These are phyloP conservation scores for Apiospora koreana DNA, from an alignment of 2,329 filamentous ascomycete genomes.

Conservation along the genomic window DNA sequence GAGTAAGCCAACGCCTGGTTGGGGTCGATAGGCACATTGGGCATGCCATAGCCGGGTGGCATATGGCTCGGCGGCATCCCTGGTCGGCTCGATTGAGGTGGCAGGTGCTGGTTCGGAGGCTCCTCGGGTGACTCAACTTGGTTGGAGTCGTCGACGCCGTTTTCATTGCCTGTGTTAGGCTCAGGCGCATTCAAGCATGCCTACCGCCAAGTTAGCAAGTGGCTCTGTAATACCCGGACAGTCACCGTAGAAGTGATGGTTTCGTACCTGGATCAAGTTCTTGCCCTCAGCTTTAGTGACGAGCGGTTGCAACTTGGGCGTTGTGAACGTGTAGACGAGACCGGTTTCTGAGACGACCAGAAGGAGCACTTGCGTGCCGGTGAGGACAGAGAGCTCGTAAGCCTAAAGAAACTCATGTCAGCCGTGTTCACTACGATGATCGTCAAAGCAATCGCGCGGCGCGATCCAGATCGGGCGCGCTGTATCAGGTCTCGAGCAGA, in stretches of 20 bases:
- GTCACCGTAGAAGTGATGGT: background rate
- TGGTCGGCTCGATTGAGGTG: slow-evolving; percentile 62
- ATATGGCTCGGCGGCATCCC: slow-evolving; percentile 69
- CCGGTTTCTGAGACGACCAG: slow-evolving; percentile 97
- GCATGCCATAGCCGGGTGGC: slow-evolving; percentile 60
- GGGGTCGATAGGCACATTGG: slow-evolving; percentile 69
- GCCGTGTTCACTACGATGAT: slow-evolving; percentile 22
- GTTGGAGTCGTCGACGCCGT: slow-evolving; percentile 74
- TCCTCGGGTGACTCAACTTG: slow-evolving; percentile 92
- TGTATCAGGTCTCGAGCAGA: background rate
- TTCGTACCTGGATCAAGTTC: slow-evolving; percentile 89
- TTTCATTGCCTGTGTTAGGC: slow-evolving; percentile 77
- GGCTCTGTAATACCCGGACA: background rate
- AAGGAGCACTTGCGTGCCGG: slow-evolving; percentile 93
- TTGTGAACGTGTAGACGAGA: slow-evolving; percentile 97
- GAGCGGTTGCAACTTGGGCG: slow-evolving; percentile 94
- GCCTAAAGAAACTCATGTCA: slow-evolving; percentile 58
- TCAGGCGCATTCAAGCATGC: slow-evolving; percentile 96
- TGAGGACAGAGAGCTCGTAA: slow-evolving; percentile 95
- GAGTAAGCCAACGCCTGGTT: slow-evolving; percentile 82
- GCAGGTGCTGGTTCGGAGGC: slow-evolving; percentile 73
- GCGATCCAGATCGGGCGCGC: slow-evolving; percentile 12
- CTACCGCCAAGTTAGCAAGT: slow-evolving; percentile 47
- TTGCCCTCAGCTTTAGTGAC: slow-evolving; percentile 99
- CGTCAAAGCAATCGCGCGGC: slow-evolving; percentile 17